phyloP scores from a whole-genome alignment of 2,329 filamentous ascomycete species.

The Cytospora chrysosperma region DNA sequence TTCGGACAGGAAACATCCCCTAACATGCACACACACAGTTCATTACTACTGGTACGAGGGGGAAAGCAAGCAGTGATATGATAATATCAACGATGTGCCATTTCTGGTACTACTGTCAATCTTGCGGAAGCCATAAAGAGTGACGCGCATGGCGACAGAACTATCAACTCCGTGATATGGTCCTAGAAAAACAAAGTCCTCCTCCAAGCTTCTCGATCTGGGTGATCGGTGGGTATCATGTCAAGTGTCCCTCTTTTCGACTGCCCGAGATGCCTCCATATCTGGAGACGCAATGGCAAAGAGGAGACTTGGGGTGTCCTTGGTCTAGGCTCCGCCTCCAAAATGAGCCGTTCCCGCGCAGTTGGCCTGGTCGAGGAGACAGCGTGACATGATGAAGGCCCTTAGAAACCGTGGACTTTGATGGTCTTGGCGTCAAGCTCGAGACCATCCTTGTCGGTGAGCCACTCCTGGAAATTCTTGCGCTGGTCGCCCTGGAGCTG shows the following conservation, averaged over 20 bases:
- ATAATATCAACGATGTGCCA: conserved; percentile 17
- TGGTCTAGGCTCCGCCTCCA: conserved; percentile 18
- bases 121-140: conserved; percentile 19
- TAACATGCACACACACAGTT: background rate
- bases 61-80: background rate
- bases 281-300: conserved; percentile 18
- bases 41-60: background rate
- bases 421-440: conserved; percentile 95
- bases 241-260: conserved; percentile 17
- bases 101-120: conserved; percentile 20
- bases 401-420: conserved; percentile 63
- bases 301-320: conserved; percentile 22
- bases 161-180: conserved; percentile 16
- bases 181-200: conserved; percentile 13
- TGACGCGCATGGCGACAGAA: conserved; percentile 12
- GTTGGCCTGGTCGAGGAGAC: conserved; percentile 12
- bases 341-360: conserved; percentile 12
- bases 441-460: conserved; percentile 92
- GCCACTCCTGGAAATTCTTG: conserved; percentile 97
- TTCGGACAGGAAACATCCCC: background rate
- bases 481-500: conserved; percentile 99
- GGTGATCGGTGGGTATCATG: conserved; percentile 18
- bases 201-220: conserved; percentile 11
- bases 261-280: conserved; percentile 21
- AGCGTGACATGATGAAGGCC: conserved; percentile 22